phyloP scores from a whole-genome alignment of 73 alveolate genomes.

The Symbiodinium natans region DNA sequence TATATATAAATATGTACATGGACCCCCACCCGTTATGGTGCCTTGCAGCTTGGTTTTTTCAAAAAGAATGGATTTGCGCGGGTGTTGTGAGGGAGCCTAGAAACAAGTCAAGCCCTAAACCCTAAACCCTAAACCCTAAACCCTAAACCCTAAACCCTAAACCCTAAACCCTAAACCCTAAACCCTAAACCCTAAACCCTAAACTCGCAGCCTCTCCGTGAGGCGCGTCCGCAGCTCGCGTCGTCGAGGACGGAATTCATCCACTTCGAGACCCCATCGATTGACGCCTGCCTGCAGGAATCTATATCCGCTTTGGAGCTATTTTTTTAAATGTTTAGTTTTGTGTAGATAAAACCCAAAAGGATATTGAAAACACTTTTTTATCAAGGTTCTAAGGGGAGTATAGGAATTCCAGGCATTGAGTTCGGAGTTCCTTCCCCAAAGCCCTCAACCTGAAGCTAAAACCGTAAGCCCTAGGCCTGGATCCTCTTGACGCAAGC shows the following conservation, averaged over 20 bases:
- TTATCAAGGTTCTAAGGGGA: too few relatives aligned
- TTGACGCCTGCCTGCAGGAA: conserved; percentile 2
- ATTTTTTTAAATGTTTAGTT: neutral
- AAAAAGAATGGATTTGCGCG: too few relatives aligned
- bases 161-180: neutral
- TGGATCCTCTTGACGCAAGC: too few relatives aligned
- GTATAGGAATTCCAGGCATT: too few relatives aligned
- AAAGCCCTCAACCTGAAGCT: too few relatives aligned
- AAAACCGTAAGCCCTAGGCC: too few relatives aligned
- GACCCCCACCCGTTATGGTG: too few relatives aligned
- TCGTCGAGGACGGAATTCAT: conserved; percentile 67
- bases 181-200: neutral
- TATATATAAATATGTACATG: too few relatives aligned
- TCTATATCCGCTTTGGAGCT: neutral
- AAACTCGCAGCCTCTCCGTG: neutral
- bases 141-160: neutral
- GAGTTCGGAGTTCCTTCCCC: too few relatives aligned
- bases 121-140: neutral
- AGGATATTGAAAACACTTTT: too few relatives aligned
- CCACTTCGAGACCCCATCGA: conserved; percentile 86
- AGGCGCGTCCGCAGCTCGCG: conserved; percentile 71
- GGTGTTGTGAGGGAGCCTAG: too few relatives aligned
- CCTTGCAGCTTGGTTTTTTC: too few relatives aligned
- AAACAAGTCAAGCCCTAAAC: neutral
- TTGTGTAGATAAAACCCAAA: neutral